Conservation (phyloP, 768 basidiomycete genomes). For the Lentinula edodes region DNA sequence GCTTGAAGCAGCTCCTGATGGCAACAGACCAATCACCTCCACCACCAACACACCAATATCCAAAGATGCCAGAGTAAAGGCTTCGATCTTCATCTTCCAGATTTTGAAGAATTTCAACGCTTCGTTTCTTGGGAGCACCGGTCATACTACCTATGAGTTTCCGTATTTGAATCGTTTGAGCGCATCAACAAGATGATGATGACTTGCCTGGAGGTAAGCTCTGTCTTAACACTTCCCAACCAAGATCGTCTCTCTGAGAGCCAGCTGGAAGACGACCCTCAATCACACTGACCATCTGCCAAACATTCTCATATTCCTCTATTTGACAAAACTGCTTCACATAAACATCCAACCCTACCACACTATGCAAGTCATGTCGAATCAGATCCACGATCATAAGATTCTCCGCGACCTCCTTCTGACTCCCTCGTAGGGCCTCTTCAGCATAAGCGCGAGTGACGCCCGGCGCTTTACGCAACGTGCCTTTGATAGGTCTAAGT, state of each 20-base stretch:
- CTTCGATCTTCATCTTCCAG: constrained; percentile 71
- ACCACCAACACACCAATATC: constrained; percentile 88
- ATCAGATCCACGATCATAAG: constrained; percentile 98
- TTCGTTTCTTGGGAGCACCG: constrained; percentile 92
- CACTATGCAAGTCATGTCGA: constrained; percentile 83
- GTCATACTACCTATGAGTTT: constrained; percentile 81
- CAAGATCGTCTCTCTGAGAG: constrained; percentile 44
- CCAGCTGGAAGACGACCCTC: constrained; percentile 52
- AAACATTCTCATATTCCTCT: constrained; percentile 92
- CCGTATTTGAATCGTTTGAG: not conserved
- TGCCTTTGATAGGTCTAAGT: constrained; percentile 94
- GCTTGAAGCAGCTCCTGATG: constrained; percentile 88
- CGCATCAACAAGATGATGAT: not conserved
- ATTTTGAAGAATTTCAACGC: constrained; percentile 80
- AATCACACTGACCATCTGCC: constrained; percentile 93
- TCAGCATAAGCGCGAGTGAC: constrained; percentile 65
- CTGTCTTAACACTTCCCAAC: constrained; percentile 72
- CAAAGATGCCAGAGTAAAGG: constrained; percentile 90
- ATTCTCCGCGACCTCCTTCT: constrained; percentile 94
- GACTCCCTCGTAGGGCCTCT: constrained; percentile 53
- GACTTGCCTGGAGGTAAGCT: constrained; percentile 81
- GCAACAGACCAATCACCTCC: constrained; percentile 91
- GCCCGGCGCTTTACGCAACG: constrained; percentile 64
- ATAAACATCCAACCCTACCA: constrained; percentile 74
- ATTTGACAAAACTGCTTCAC: constrained; percentile 84